Evolutionary conservation across 2,329 filamentous ascomycete genomes (phyloP).

Genomic region (Verticillium nonalfalfae): DNA sequence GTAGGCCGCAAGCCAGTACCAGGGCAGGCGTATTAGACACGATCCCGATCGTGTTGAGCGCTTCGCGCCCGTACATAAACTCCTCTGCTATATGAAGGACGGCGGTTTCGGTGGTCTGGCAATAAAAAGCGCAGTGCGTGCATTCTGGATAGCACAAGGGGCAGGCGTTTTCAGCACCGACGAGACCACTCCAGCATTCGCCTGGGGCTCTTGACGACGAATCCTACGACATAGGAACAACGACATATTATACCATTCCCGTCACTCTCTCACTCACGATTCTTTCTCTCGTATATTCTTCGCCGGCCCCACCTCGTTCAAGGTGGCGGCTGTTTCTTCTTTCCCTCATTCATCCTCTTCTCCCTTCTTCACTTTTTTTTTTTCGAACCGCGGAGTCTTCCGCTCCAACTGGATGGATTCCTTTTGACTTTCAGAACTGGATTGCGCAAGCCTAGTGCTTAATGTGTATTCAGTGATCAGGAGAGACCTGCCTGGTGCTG

Average conservation of each 20-base stretch:
- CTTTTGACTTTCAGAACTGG: slow-evolving; percentile 11
- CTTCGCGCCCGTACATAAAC: slow-evolving; percentile 4
- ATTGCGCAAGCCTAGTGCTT: slow-evolving; percentile 10
- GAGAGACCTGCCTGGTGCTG: background rate
- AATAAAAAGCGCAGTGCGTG: slow-evolving; percentile 8
- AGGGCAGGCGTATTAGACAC: slow-evolving; percentile 34
- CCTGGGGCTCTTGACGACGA: slow-evolving; percentile 5
- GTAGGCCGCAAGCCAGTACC: slow-evolving; percentile 51
- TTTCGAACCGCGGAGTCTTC: slow-evolving; percentile 8
- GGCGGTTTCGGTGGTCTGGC: slow-evolving; percentile 11
- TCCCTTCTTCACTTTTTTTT: slow-evolving; percentile 11
- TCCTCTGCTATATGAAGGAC: slow-evolving; percentile 8
- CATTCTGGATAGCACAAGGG: slow-evolving; percentile 10
- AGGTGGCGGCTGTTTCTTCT: slow-evolving; percentile 18
- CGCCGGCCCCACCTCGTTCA: slow-evolving; percentile 5
- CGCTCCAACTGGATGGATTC: slow-evolving; percentile 7
- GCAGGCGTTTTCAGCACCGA: slow-evolving; percentile 11
- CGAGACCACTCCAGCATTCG: background rate
- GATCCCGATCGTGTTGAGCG: background rate
- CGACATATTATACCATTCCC: slow-evolving; percentile 9
- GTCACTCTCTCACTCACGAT: slow-evolving; percentile 11
- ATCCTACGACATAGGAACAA: slow-evolving; percentile 6
- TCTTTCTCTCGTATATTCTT: slow-evolving; percentile 14
- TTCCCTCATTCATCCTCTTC: slow-evolving; percentile 15
- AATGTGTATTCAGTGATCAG: slow-evolving; percentile 10